phyloP scores from a whole-genome alignment of 352 stramenopile species.

The Pythium oligandrum region DNA sequence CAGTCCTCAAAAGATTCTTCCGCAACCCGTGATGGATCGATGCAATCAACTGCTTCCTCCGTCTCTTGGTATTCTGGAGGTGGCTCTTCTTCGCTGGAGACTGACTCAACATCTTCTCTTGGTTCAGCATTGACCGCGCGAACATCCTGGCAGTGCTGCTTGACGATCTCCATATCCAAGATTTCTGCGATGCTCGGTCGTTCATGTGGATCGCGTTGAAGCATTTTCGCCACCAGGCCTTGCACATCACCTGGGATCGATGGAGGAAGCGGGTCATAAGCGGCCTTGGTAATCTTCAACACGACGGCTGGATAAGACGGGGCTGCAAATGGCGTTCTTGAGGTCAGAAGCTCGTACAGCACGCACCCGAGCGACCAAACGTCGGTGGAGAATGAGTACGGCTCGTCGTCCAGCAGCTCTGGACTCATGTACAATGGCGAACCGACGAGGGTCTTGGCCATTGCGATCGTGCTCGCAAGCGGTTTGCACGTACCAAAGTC shows the following conservation, averaged over 20 bases:
- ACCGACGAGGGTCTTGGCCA: conserved; percentile 49
- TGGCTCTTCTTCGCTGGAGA: too few species aligned
- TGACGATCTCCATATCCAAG: too few species aligned
- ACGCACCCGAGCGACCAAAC: conserved; percentile 84
- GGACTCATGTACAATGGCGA: conserved; percentile 79
- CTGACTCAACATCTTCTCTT: too few species aligned
- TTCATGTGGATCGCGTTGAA: conserved; percentile 12
- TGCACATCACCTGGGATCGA: conserved; percentile 14
- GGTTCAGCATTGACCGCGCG: too few species aligned
- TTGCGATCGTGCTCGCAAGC: conserved; percentile 20
- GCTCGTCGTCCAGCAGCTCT: conserved; percentile 50
- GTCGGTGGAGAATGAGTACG: conserved; percentile 56
- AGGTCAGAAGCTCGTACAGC: conserved; percentile 60
- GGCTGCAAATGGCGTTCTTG: conserved; percentile 55
- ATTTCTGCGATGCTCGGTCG: conserved; percentile 4
- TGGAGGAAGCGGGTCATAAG: conserved; percentile 23
- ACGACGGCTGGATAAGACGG: conserved; percentile 44
- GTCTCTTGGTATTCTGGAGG: too few species aligned
- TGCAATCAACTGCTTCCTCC: too few species aligned
- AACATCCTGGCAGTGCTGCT: too few species aligned
- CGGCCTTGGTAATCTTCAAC: conserved; percentile 32
- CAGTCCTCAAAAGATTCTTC: too few species aligned
- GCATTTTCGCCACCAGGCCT: conserved; percentile 22
- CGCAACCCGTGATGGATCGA: too few species aligned
- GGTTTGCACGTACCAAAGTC: conserved; percentile 69